Conservation (phyloP, 2,329 filamentous ascomycete genomes). For the Aspergillus clavatus region DNA sequence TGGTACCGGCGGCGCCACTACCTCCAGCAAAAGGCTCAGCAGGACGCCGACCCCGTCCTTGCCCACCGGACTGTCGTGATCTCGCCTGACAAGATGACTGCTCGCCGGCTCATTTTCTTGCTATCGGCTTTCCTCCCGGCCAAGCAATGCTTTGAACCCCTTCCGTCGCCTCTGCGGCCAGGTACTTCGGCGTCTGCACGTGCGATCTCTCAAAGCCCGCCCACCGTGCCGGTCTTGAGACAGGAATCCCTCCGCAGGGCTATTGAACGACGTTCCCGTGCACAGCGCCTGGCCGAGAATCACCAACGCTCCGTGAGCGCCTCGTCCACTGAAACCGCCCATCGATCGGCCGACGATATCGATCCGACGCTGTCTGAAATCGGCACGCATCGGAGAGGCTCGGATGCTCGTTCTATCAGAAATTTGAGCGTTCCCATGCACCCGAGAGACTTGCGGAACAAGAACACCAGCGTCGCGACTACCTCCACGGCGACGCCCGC, state of each 20-base stretch:
- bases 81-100: conserved; percentile 56
- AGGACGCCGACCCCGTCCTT: conserved; percentile 46
- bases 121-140: conserved; percentile 55
- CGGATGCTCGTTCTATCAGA: conserved; percentile 42
- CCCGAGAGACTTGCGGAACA: conserved; percentile 39
- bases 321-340: conserved; percentile 41
- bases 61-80: conserved; percentile 54
- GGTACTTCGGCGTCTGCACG: conserved; percentile 44
- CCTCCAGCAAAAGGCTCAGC: conserved; percentile 47
- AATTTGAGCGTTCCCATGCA: conserved; percentile 44
- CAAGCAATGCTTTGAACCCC: conserved; percentile 37
- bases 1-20: conserved; percentile 51
- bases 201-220: conserved; percentile 51
- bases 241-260: conserved; percentile 52
- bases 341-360: conserved; percentile 30
- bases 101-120: conserved; percentile 54
- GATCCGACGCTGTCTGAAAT: conserved; percentile 26
- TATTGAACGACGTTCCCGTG: conserved; percentile 48
- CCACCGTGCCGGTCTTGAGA: conserved; percentile 45
- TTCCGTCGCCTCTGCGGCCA: conserved; percentile 37
- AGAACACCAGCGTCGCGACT: conserved; percentile 48
- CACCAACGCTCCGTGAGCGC: conserved; percentile 41
- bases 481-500: conserved; percentile 50
- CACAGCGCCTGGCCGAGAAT: conserved; percentile 41
- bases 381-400: conserved; percentile 32